These are phyloP conservation scores for Metarhizium sp. DNA, from an alignment of 2,329 filamentous ascomycete species.

Conservation along the genomic window DNA sequence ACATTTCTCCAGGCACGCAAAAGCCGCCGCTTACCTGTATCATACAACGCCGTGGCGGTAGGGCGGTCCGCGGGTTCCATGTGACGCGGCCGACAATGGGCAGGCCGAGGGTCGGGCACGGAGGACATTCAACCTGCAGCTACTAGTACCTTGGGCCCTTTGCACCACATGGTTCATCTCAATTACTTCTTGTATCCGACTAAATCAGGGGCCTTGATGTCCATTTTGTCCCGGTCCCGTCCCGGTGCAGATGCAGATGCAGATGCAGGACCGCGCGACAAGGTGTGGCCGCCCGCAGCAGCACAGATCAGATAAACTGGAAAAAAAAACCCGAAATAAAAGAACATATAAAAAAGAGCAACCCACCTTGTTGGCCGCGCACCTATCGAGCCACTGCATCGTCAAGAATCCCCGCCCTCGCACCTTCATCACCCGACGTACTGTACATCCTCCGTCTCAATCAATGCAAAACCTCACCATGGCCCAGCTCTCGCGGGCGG, in stretches of 20 bases:
- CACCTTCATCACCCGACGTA: too few relatives aligned
- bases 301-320: background rate
- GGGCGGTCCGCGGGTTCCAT: conserved; percentile 6
- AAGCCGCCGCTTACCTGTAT: too few relatives aligned
- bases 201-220: background rate
- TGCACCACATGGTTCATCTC: background rate
- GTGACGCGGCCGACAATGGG: background rate
- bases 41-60: too few relatives aligned
- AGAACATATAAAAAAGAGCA: too few relatives aligned
- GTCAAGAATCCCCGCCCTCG: background rate
- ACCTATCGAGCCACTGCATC: background rate
- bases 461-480: background rate
- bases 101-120: background rate
- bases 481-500: background rate
- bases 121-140: too few relatives aligned
- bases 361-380: background rate
- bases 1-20: background rate
- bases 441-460: too few relatives aligned
- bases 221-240: background rate
- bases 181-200: background rate
- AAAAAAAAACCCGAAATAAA: too few relatives aligned
- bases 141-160: too few relatives aligned
- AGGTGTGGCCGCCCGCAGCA: background rate
- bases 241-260: background rate
- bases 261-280: background rate